Base-by-base conservation (phyloP, 306 rosid species). In the Biancaea sappan region DNA sequence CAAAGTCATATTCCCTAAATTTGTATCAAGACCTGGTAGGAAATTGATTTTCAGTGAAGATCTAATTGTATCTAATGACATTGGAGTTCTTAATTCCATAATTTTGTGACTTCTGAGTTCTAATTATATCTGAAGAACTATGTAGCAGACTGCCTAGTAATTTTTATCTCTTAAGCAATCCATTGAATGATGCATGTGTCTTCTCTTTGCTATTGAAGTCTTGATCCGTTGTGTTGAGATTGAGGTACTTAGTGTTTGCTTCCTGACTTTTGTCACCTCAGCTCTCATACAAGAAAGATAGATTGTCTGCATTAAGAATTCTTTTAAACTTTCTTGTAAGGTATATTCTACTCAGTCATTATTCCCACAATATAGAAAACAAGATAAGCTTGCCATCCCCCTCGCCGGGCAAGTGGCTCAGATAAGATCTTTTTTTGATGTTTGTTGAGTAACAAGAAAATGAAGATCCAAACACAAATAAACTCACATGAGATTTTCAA, bases 311-410 rank as follows among this genome's bases (percentile, higher is more conserved):
- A 67, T 73, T 47, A 25, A 79, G 13, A 44, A 73, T 67, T 50
- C 59, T 50, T 72, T 28, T 66, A 43, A 41, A 48, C 38, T 58
- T 81, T 54, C 72, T 72, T 37, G 44, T 61, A 66, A 66, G 76
- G 69, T 66, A 59, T 51, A 43, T 13, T 13, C n/a, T 72, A 13
- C 57, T 19, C 54, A 69, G 18, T 69, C 64, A 35, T 47, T 77
- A n/a, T n/a, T n/a, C 32, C 18, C 50, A 35, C 32, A 31, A 43
- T 31, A 34, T 24, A 32, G 25, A 24, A 63, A 52, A n/a, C n/a
- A n/a, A n/a, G n/a, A n/a, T n/a, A n/a, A n/a, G n/a, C n/a, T n/a
- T n/a, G n/a, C n/a, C n/a, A n/a, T n/a, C n/a, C n/a, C n/a, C n/a
- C n/a, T n/a, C n/a, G n/a, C n/a, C n/a, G n/a, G 46, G 26, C 7